Conservation (phyloP, 306 rosid species). For the Vigna mungo region DNA sequence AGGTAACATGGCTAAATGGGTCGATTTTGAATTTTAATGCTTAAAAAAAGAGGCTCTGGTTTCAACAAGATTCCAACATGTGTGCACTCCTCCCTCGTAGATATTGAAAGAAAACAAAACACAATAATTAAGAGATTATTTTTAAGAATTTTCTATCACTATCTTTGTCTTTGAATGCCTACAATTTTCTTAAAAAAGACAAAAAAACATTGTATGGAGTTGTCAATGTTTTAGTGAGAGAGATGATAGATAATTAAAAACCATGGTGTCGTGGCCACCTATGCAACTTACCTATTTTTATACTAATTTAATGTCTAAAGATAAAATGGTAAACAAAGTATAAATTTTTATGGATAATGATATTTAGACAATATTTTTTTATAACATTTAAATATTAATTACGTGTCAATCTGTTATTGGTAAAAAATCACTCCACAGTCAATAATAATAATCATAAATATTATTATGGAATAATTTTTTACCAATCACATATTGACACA, state of each 20-base stretch:
- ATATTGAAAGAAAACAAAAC: slow-evolving; percentile 38
- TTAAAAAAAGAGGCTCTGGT: slow-evolving; percentile 34
- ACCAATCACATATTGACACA: too few relatives aligned
- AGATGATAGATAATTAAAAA: slow-evolving; percentile 24
- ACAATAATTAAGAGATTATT: slow-evolving; percentile 34
- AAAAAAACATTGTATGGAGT: slow-evolving; percentile 45
- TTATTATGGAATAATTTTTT: too few relatives aligned
- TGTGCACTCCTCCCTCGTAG: slow-evolving; percentile 30
- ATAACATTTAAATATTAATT: too few relatives aligned
- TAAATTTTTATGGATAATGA: too few relatives aligned
- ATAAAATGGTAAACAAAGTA: too few relatives aligned
- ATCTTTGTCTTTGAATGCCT: slow-evolving; percentile 51
- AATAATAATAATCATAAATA: too few relatives aligned
- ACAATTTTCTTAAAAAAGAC: slow-evolving; percentile 44
- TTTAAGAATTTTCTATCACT: slow-evolving; percentile 25
- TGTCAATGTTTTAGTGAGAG: slow-evolving; percentile 52
- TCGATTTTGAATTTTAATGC: slow-evolving; percentile 25
- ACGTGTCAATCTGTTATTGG: too few relatives aligned
- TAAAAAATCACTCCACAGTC: too few relatives aligned
- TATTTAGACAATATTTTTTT: too few relatives aligned
- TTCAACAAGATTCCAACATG: slow-evolving; percentile 48
- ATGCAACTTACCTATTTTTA: slow-evolving; percentile 37
- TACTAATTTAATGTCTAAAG: too few relatives aligned
- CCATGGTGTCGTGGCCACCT: slow-evolving; percentile 50
- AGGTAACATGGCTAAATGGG: slow-evolving; percentile 35